Conservation (phyloP, 352 stramenopile genomes). For the Globisporangium nunn region DNA sequence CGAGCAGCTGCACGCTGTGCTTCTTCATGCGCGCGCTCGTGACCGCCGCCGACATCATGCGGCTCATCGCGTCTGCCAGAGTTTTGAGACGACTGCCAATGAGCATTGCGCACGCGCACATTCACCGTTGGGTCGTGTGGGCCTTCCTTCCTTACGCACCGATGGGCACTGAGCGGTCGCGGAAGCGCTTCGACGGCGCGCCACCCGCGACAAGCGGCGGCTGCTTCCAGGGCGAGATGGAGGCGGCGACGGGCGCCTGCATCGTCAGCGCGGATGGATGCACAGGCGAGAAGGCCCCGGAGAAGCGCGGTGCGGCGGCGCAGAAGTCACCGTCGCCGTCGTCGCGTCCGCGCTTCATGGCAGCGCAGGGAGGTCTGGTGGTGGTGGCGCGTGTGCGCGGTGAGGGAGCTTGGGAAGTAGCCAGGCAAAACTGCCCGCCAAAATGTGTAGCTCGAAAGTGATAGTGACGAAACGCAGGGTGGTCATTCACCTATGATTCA, state of each 20-base stretch:
- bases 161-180: slow-evolving; percentile 64
- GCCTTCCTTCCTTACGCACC: slow-evolving; percentile 24
- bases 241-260: slow-evolving; percentile 12
- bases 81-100: too few relatives aligned
- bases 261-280: slow-evolving; percentile 7
- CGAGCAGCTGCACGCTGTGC: slow-evolving; percentile 36
- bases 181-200: slow-evolving; percentile 42
- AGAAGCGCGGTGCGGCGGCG: slow-evolving; percentile 10
- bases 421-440: not conserved
- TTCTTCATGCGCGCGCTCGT: slow-evolving; percentile 69
- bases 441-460: not conserved
- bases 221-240: slow-evolving; percentile 57
- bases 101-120: too few relatives aligned
- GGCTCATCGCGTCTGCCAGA: slow-evolving; percentile 55
- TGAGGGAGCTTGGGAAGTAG: not conserved
- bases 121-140: too few relatives aligned
- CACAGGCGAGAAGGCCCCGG: slow-evolving; percentile 3
- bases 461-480: not conserved
- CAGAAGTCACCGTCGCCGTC: slow-evolving; percentile 19
- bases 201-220: slow-evolving; percentile 6
- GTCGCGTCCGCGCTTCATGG: slow-evolving; percentile 18
- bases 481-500: too few relatives aligned
- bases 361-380: not conserved
- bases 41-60: slow-evolving; percentile 67
- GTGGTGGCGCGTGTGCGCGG: not conserved